Evolutionary conservation across 2,329 filamentous ascomycete species (phyloP).

Genomic region (Geosmithia morbida): DNA sequence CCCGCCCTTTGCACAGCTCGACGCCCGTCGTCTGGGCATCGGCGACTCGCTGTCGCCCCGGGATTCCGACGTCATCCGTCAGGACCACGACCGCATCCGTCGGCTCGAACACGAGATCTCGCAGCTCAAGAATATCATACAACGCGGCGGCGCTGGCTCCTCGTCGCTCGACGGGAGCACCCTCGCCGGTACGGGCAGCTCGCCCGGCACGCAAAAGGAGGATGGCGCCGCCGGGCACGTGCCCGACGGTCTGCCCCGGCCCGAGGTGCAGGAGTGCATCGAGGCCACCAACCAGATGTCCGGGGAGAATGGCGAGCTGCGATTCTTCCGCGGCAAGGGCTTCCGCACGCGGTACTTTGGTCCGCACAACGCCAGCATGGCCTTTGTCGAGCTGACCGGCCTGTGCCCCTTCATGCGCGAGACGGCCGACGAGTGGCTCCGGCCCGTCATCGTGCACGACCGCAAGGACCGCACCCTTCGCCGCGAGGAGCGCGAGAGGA

Average conservation of each 20-base stretch:
- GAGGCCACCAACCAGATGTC: slow-evolving; percentile 22
- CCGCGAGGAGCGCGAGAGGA: slow-evolving; percentile 34
- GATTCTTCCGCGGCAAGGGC: slow-evolving; percentile 43
- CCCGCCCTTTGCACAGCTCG: slow-evolving; percentile 25
- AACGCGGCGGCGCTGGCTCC: slow-evolving; percentile 9
- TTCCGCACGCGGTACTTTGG: slow-evolving; percentile 47
- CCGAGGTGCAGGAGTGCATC: slow-evolving; percentile 23
- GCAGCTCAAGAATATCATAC: slow-evolving; percentile 37
- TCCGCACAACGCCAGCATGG: slow-evolving; percentile 45
- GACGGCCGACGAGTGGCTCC: slow-evolving; percentile 46
- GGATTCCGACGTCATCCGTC: slow-evolving; percentile 20
- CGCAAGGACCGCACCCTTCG: slow-evolving; percentile 40
- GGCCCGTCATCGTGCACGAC: slow-evolving; percentile 39
- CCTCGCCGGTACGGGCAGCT: slow-evolving; percentile 23
- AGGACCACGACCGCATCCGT: slow-evolving; percentile 43
- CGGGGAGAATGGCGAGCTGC: slow-evolving; percentile 35
- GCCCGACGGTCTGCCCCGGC: slow-evolving; percentile 11
- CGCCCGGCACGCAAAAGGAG: slow-evolving; percentile 30
- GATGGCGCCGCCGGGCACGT: slow-evolving; percentile 12
- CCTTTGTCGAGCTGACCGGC: slow-evolving; percentile 42
- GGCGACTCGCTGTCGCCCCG: slow-evolving; percentile 16
- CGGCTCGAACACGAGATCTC: slow-evolving; percentile 43
- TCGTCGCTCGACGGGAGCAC: slow-evolving; percentile 36
- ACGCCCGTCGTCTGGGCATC: slow-evolving; percentile 21
- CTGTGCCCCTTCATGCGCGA: slow-evolving; percentile 48